These are phyloP conservation scores for Backusella parvicylindrica DNA, from an alignment of 192 early-diverging fungal species.

Conservation along the genomic window DNA sequence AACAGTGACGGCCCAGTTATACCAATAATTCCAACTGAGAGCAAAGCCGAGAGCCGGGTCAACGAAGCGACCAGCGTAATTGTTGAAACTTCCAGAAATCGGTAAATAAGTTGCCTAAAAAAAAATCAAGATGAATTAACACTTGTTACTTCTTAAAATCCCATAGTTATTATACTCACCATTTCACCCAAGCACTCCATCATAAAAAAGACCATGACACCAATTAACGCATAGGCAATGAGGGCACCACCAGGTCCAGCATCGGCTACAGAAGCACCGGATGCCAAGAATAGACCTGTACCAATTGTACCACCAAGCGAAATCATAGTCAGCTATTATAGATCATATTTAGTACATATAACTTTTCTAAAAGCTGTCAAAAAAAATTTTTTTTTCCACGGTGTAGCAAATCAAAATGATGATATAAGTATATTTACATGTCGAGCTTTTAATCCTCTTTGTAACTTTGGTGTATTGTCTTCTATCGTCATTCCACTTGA, in stretches of 20 bases:
- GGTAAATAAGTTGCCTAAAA: slow-evolving; percentile 70
- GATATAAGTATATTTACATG: slow-evolving; percentile 60
- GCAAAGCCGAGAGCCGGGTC: slow-evolving; percentile 83
- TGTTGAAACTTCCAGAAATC: slow-evolving; percentile 78
- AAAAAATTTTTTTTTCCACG: neutral
- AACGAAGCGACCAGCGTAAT: slow-evolving; percentile 74
- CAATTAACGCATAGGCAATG: slow-evolving; percentile 68
- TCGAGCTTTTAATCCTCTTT: slow-evolving; percentile 66
- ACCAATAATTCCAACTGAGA: slow-evolving; percentile 59
- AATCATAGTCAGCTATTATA: slow-evolving; percentile 38
- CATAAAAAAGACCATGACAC: slow-evolving; percentile 69
- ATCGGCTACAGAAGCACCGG: slow-evolving; percentile 65
- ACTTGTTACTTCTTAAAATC: too few species aligned
- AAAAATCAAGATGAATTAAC: too few species aligned
- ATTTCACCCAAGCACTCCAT: slow-evolving; percentile 85
- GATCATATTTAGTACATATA: neutral
- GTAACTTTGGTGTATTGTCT: slow-evolving; percentile 28
- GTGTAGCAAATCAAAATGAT: neutral
- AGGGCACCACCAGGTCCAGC: slow-evolving; percentile 82
- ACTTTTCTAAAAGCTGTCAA: neutral
- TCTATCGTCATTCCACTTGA: neutral
- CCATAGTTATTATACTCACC: slow-evolving; percentile 25
- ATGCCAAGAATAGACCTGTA: slow-evolving; percentile 84
- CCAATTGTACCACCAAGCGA: slow-evolving; percentile 77
- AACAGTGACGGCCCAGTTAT: slow-evolving; percentile 37